Evolutionary conservation across 805 yeast genomes (phyloP).

Genomic region (Saccharomycopsis javanensis): DNA sequence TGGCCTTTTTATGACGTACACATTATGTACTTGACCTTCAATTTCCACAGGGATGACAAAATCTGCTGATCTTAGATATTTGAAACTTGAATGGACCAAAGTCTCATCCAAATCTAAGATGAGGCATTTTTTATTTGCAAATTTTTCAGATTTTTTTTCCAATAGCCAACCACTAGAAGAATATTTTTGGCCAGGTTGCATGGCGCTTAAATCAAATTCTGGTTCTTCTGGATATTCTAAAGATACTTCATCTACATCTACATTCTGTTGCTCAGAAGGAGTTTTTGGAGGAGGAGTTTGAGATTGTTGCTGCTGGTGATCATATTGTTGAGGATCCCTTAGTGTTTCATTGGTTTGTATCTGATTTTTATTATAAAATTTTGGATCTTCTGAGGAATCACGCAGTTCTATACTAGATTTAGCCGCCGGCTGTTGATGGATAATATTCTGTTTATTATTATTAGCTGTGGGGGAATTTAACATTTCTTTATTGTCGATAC

Average conservation of each 20-base stretch:
- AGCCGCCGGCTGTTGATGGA: not conserved
- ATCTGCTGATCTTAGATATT: slow-evolving; percentile 85
- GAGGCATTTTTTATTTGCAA: slow-evolving; percentile 68
- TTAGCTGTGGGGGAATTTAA: not conserved
- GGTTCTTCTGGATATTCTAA: slow-evolving; percentile 1
- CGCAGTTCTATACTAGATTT: not conserved
- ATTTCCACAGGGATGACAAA: slow-evolving; percentile 97
- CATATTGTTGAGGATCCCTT: not conserved
- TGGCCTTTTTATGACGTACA: slow-evolving; percentile 93
- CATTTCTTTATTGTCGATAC: slow-evolving; percentile 4
- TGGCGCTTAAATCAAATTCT: slow-evolving; percentile 45
- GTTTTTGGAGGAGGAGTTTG: slow-evolving; percentile 1
- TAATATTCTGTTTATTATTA: not conserved
- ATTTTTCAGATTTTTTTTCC: slow-evolving; percentile 39
- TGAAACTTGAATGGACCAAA: slow-evolving; percentile 89
- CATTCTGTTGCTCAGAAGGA: not conserved
- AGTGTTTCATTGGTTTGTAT: not conserved
- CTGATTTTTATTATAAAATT: not conserved
- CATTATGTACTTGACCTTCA: slow-evolving; percentile 85
- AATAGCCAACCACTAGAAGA: slow-evolving; percentile 59
- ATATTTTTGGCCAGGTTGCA: slow-evolving; percentile 65
- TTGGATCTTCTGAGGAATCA: not conserved
- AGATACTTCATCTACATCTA: not conserved
- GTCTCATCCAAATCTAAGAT: slow-evolving; percentile 94
- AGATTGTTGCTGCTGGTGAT: not conserved